Conservation (phyloP, 257 asterid species). For the Plantago ovata region DNA sequence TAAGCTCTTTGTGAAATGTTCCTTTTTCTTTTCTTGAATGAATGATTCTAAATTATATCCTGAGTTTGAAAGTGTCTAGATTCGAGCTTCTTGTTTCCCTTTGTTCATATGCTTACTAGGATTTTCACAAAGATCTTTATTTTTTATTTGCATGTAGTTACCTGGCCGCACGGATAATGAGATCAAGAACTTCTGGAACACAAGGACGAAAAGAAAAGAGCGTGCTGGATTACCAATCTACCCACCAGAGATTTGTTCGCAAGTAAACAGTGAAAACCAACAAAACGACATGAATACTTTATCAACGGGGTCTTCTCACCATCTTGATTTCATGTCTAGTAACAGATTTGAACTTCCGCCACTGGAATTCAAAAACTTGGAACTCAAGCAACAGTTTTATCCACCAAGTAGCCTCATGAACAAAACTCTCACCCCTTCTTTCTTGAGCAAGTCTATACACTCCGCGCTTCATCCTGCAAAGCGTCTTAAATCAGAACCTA, state of each 20-base stretch:
- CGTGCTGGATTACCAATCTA: conserved; percentile 58
- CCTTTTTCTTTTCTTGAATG: no score
- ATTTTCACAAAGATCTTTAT: not conserved
- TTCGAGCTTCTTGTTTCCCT: no score
- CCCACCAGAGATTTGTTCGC: conserved; percentile 39
- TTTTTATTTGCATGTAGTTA: conserved; percentile 25
- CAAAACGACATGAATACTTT: conserved; percentile 23
- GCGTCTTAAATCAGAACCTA: conserved; percentile 39
- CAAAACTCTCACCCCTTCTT: conserved; percentile 24
- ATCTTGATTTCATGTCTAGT: conserved; percentile 23
- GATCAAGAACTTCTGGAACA: conserved; percentile 64
- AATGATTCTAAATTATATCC: no score
- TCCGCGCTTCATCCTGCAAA: conserved; percentile 37
- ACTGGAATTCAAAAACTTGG: conserved; percentile 34
- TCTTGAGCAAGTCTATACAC: conserved; percentile 18
- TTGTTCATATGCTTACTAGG: no score
- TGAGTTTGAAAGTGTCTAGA: no score
- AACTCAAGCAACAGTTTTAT: conserved; percentile 25
- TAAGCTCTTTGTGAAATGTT: no score
- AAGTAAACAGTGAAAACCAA: conserved; percentile 26
- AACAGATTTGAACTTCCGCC: conserved; percentile 36
- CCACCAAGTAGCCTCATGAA: conserved; percentile 30
- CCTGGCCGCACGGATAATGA: conserved; percentile 70
- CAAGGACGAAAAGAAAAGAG: conserved; percentile 50
- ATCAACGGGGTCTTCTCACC: conserved; percentile 25